These are phyloP conservation scores for Alopecurus myosuroides DNA, from an alignment of 176 grass and related monocot genomes.

Conservation along the genomic window DNA sequence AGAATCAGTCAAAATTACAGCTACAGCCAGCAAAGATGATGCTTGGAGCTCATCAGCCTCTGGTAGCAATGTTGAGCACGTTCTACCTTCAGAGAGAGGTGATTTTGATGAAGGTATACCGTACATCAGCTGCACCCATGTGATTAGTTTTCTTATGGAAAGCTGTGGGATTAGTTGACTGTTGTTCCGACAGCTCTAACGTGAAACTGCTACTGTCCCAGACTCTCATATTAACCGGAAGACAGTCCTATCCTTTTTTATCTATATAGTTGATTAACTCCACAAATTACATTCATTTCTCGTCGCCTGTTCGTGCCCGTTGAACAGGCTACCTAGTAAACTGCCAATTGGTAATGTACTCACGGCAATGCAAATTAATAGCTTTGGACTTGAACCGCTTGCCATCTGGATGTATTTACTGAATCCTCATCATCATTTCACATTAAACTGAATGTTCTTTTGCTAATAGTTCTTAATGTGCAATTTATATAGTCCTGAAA, in stretches of 20 bases:
- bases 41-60: no score
- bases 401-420: background rate
- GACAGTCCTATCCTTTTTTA: background rate
- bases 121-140: no score
- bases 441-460: background rate
- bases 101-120: no score
- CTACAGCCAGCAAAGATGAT: constrained; percentile 7
- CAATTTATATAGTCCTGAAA: background rate
- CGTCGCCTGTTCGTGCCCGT: background rate
- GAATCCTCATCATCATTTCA: background rate
- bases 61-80: no score
- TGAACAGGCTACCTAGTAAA: background rate
- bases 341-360: background rate
- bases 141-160: no score
- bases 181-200: no score
- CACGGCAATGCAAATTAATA: background rate
- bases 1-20: constrained; percentile 34
- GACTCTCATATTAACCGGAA: background rate
- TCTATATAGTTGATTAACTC: background rate
- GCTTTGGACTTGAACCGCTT: background rate
- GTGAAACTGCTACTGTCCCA: background rate
- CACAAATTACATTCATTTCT: background rate
- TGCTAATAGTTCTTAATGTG: background rate
- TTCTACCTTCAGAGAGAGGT: no score
- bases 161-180: no score